A percentile compares a stretch with the other conserved stretches of the same genome.
Conservation (phyloP, 1,284 basidiomycete genomes). For the Cutaneotrichosporon mucoides region DNA sequence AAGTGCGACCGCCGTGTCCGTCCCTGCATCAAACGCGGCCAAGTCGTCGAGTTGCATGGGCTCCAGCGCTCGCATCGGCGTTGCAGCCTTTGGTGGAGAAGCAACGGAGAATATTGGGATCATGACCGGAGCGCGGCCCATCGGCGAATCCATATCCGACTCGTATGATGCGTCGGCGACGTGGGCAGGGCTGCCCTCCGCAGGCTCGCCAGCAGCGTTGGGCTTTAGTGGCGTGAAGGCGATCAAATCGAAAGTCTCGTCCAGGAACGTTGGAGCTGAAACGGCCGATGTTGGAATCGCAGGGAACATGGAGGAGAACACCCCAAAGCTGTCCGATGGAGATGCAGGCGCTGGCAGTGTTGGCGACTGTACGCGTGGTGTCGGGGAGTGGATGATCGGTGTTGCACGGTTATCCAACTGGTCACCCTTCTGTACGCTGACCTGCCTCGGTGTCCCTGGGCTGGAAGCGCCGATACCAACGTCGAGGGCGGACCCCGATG, state of each 20-base stretch:
- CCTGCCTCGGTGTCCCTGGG: no score
- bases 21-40: neutral
- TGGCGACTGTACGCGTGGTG: no score
- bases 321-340: neutral
- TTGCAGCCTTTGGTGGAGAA: neutral
- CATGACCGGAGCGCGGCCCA: conserved; percentile 35
- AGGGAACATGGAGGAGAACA: neutral
- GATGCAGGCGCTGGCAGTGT: neutral
- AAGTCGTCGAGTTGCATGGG: neutral
- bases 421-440: no score
- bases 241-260: conserved; percentile 3
- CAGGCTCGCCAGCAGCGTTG: neutral
- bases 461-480: no score
- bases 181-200: conserved; percentile 23
- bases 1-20: neutral
- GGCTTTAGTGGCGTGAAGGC: conserved; percentile 1
- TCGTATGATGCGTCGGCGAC: conserved; percentile 22
- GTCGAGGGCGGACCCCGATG: no score
- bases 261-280: neutral
- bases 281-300: neutral
- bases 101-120: conserved; percentile 24
- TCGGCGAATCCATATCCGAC: conserved; percentile 28
- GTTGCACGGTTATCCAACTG: no score
- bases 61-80: conserved; percentile 2
- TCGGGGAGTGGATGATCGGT: no score